Evolutionary conservation across 2,329 filamentous ascomycete species (phyloP).

Genomic region (Alternaria longipes): DNA sequence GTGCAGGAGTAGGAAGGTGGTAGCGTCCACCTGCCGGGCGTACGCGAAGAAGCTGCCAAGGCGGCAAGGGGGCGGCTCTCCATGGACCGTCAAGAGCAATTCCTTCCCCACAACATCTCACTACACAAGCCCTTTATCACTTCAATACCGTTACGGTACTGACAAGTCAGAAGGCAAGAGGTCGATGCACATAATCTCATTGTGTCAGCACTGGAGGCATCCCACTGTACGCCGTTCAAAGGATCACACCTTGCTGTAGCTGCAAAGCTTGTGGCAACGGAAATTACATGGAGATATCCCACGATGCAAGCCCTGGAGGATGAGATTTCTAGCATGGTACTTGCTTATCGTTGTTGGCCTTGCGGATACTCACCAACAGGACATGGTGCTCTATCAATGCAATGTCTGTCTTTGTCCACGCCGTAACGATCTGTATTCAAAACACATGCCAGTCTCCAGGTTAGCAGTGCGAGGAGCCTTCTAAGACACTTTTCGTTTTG

Average conservation of each 20-base stretch:
- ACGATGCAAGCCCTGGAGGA: neutral
- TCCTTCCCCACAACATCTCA: neutral
- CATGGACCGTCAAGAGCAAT: neutral
- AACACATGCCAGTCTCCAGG: neutral
- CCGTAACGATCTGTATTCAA: neutral
- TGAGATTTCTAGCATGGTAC: too few species aligned
- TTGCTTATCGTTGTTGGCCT: neutral
- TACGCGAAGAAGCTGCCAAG: slow-evolving; percentile 3
- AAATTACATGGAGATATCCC: neutral
- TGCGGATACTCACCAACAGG: neutral
- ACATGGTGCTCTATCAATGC: neutral
- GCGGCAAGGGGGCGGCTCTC: neutral
- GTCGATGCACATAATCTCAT: neutral
- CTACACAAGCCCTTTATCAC: neutral
- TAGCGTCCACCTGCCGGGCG: neutral
- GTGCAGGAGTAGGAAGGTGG: neutral
- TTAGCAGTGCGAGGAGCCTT: neutral
- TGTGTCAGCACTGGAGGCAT: neutral
- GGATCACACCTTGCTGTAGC: neutral
- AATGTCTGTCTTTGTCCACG: neutral
- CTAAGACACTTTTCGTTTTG: neutral
- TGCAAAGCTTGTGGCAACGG: neutral
- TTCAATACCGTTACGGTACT: neutral
- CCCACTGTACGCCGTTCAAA: neutral
- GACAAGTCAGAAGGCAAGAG: neutral